Base-by-base conservation (phyloP, 345 rosid genomes). In the Diplotaxis tenuifolia region DNA sequence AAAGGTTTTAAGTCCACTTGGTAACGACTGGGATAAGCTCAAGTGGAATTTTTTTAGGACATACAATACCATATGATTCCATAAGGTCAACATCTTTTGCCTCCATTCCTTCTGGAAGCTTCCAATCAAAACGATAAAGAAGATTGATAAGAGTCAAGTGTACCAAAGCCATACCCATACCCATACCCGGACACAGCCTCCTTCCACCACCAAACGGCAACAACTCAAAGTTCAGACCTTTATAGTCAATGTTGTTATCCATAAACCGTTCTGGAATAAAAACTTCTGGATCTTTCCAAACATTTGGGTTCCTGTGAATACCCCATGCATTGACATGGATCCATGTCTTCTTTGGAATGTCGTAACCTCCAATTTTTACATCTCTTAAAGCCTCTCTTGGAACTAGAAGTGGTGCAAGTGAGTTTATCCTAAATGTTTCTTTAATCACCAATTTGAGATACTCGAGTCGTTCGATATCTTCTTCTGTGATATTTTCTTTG, bases 171-270 rank as follows among this genome's bases (percentile, higher is more conserved):
- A 76, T 31, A 1, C 79, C 86, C 6, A 88, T 77, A 21, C 74
- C 76, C 0, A 61, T 11, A 34, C 88, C 90, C 0, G 96, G 96
- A 60, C 93, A 90, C 7, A 80, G 78, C 49, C 93, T 77, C 19
- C 93, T 73, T 0, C 96, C 93, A 1, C 80, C 55, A 16, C 91
- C 91, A 40, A 90, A 87, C 0, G 93, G 87, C 19, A 85, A 70
- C 3, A 84, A 20, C 77, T 85, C 87, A 23, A 71, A 90, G 62
- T 83, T 40, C 15, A 79, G 68, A 32, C 93, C 91, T 32, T 12
- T 84, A 38, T 74, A 85, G 71, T 88, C 90, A 5, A 83, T 62
- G 0, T 25, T 6, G 3, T 15, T 38, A 22, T 62, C 74, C 19
- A 68, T 52, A 53, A 75, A 75, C 57, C 79, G 68, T n/a, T 75